Evolutionary conservation across 495 filamentous ascomycete species (phyloP).

Genomic region (Glonium stellatum): DNA sequence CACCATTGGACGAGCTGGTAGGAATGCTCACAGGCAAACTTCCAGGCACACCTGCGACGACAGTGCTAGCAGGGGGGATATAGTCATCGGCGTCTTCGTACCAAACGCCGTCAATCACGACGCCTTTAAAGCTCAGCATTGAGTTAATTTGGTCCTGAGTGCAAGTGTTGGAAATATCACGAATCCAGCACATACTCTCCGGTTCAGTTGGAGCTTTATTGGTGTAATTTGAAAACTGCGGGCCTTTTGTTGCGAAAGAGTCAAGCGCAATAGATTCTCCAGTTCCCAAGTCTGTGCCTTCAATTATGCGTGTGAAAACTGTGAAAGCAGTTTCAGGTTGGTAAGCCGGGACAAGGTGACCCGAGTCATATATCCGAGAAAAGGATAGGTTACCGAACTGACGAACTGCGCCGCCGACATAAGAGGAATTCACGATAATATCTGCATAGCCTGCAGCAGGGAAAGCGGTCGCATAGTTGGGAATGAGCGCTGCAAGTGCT

Average conservation of each 20-base stretch:
- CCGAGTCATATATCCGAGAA: constrained; percentile 37
- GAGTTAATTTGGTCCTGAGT: constrained; percentile 40
- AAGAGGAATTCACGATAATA: constrained; percentile 44
- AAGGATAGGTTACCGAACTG: constrained; percentile 41
- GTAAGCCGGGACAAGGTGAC: constrained; percentile 37
- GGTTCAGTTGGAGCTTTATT: constrained; percentile 25
- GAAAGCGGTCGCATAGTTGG: constrained; percentile 49
- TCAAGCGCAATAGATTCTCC: constrained; percentile 44
- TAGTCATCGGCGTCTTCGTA: constrained; percentile 44
- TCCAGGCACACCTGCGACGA: constrained; percentile 35
- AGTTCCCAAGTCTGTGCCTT: constrained; percentile 36
- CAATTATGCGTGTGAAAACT: constrained; percentile 36
- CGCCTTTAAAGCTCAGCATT: constrained; percentile 40
- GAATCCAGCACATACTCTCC: constrained; percentile 50
- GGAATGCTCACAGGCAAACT: constrained; percentile 13
- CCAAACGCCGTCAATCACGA: constrained; percentile 45
- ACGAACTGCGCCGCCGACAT: constrained; percentile 36
- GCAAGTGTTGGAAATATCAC: constrained; percentile 47
- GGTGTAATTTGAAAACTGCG: constrained; percentile 42
- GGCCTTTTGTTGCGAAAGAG: constrained; percentile 49
- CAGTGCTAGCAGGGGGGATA: constrained; percentile 32
- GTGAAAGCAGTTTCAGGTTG: constrained; percentile 40
- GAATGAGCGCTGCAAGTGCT: constrained; percentile 17
- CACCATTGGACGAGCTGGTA: constrained; percentile 7
- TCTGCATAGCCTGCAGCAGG: constrained; percentile 42